Evolutionary conservation across 768 basidiomycete genomes (phyloP), one percentile per base, ranked within the genome.

Genomic region (Pilatotrama ljubarskyi): DNA sequence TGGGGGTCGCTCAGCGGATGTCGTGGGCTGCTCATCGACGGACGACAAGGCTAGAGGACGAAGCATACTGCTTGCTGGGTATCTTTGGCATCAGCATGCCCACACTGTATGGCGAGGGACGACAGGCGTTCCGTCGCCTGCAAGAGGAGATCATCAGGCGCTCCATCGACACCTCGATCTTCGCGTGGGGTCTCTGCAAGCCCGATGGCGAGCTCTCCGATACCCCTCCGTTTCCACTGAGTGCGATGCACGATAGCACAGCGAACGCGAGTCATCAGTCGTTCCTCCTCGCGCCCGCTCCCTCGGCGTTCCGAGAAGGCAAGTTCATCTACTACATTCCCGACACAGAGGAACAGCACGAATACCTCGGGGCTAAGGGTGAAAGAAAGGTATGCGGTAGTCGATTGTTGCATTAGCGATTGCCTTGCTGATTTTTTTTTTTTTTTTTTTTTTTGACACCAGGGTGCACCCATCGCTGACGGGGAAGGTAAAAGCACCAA

Each of bases 21-120:
- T 32, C 46, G 13, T 60, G 59, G 59, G 59, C 59, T 2, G 25
- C 59, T 3, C 7, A 32, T 0, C 59, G 59, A 6, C 6, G 24
- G 15, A 60, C 59, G 20, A 60, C 52, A 18, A 51, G 59, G 18
- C 26, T 49, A 0, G 59, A 60, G 37, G 59, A 60, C 40, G 52
- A 60, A 25, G 59, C 59, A 6, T 60, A 60, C 44, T 60, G 35
- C 4, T 38, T 60, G 13, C n/a, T 60, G 25, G 58, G 58, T 0
- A 35, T 59, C 44, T 59, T 59, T 38, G 51, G 32, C 1, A 32
- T 59, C 25, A 47, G 25, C n/a, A 52, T 60, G 44, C 59, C 59
- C 2, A 48, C 47, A 2, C 20, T 60, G 18, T 60, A 60, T 15
- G 59, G 59, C 3, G 59, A 60, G 40, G 59, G 59, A 0, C 25